Evolutionary conservation across 257 asterid species (phyloP), one percentile per base, ranked within the genome.

Genomic region (Apocynum venetum): DNA sequence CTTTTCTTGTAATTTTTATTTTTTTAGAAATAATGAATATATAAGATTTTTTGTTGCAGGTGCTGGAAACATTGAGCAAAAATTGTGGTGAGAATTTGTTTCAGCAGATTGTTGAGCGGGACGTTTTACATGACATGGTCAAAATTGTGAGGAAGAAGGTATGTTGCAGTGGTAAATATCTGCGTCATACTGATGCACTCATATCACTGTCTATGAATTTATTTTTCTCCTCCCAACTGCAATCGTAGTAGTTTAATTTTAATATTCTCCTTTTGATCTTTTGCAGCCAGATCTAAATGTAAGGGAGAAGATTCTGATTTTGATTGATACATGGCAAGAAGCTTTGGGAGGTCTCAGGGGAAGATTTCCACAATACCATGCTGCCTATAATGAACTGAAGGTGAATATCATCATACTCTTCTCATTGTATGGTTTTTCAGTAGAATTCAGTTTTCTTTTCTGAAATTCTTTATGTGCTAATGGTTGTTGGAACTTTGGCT

Each of bases 311-410:
- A 93, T 96, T 77, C 88, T 96, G 76, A 83, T 81, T 79, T 78
- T 96, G 91, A 87, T 96, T 61, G 99, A 96, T 87, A 78, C 94
- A 75, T 93, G 97, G 98, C 99, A 96, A 89, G 98, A 86, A 87
- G 98, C 97, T 77, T 82, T 93, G 66, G 98, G 97, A 73, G 99
- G 99, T 10, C 84, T 93, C 9, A 74, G 86, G 78, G 99, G 94
- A 81, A 88, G 88, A 88, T 93, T 90, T 86, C 98, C 97, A 79
- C 99, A 93, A 79, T 96, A 87, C 76, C 79, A 83, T 83, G 89
- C 93, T 86, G 96, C 99, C 79, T 96, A 91, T 86, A 93, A 88
- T 81, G 99, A 96, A 87, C 85, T 96, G 84, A 89, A 82, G 98
- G 99, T 93, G 57, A 64, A 44, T 19, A n/a, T 68, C 68, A 59